Base-by-base conservation (phyloP, 805 yeast species). In the Metschnikowia bowlesiae region DNA sequence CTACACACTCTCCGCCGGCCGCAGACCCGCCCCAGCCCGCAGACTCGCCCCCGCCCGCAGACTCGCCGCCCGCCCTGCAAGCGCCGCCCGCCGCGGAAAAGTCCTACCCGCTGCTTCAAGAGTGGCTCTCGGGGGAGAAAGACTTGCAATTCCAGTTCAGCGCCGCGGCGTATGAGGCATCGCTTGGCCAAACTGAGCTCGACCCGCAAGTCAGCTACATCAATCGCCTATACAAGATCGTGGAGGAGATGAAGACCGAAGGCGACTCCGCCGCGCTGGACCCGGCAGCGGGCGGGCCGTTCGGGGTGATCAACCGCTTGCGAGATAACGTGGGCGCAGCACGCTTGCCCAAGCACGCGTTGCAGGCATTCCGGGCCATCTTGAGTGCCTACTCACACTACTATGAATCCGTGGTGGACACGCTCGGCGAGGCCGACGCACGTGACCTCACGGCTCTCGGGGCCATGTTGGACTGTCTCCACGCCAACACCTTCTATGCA, bases 381-480 rank as follows among this genome's bases (percentile, higher is more conserved):
- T 16, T 28, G 6, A 28, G 13, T 11, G 34, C 46, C 5, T 36
- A 28, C 26, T 3, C 3, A 31, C 9, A 11, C 28, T 44, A 35
- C 34, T 63, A 75, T 7, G 60, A 62, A 2, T 47, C 55, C 2
- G 59, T 57, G 8, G 64, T 57, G 44, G 50, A 53, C 10, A 39
- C 26, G 18, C 43, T 57, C 10, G 35, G 40, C 8, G 71, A 63
- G 28, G 59, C 59, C 13, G 66, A 67, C 10, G 66, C 69, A 11
- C 65, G 57, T 30, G 49, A 48, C 18, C 54, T 54, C 40, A 57
- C 53, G 34, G 82, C 80, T 48, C 69, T 75, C 31, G 61, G 78
- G 32, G 73, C 75, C 51, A 78, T 86, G 7, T 60, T 86, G 42
- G 83, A 81, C 52, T 79, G 89, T 56, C 61, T 86, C 29, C 75